Evolutionary conservation across 768 basidiomycete species (phyloP), one percentile per base, ranked within the genome.

Genomic region (Tulasnella sp.): DNA sequence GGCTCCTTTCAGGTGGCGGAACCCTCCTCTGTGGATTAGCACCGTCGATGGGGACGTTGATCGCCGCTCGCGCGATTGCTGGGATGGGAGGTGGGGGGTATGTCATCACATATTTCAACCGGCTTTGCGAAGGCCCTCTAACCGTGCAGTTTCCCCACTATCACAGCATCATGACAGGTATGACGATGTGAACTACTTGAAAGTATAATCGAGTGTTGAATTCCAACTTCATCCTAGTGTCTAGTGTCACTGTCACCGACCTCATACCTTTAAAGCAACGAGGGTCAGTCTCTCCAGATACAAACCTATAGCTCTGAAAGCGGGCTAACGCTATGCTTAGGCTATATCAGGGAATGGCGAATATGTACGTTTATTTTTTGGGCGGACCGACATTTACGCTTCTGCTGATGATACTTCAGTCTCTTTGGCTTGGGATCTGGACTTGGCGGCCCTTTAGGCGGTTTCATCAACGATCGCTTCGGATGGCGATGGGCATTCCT

Each of bases 81-180:
- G 93, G 93, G 51, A 88, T 90, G 82, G 92, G 89, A 58, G 90
- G 92, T 59, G 92, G 90, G 71, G 86, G 90, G 83, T 88, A 69
- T 72, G 85, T 80, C 43, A 64, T 70, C 65, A 58, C 64, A 32
- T 56, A 52, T 62, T 63, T 59, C 21, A 49, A n/a, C 44, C 7
- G 21, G 29, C 44, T 53, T 38, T 10, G n/a, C n/a, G n/a, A n/a
- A n/a, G n/a, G n/a, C n/a, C n/a, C n/a, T n/a, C n/a, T n/a, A n/a
- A n/a, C n/a, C n/a, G n/a, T 19, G 1, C 30, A 41, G n/a, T 29
- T 48, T 50, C 13, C 32, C 15, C 61, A 13, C 9, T 53, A 52
- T 29, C 34, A 43, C 59, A 68, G 88, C 27, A 81, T 90, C 24
- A 88, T 89, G 88, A 89, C 88, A 76, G 86, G 88, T 85, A 63